A percentile compares a stretch with the other conserved stretches of the same genome.
Evolutionary conservation across 805 yeast genomes (phyloP).

Genomic region (Tetrapisispora iriomotensis): DNA sequence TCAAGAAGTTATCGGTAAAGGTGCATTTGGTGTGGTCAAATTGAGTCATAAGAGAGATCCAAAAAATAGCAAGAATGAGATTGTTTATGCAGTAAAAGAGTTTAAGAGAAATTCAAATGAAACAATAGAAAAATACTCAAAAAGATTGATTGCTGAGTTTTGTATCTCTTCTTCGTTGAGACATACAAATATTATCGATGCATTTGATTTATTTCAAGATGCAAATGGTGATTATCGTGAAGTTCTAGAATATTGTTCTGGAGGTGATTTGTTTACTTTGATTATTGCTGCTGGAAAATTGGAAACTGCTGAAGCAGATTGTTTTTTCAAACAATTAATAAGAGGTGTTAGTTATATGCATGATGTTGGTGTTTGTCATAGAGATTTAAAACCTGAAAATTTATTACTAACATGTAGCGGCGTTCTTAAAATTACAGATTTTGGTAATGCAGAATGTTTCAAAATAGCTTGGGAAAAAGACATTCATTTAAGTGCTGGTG

Average conservation of each 20-base stretch:
- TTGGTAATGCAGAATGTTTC: constrained; percentile 79
- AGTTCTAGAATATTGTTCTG: constrained; percentile 77
- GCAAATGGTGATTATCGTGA: constrained; percentile 76
- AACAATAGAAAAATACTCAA: constrained; percentile 54
- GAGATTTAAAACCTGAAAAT: constrained; percentile 93
- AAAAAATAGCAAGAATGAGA: constrained; percentile 31
- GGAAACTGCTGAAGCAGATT: constrained; percentile 78
- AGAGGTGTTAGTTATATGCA: constrained; percentile 86
- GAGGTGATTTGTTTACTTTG: constrained; percentile 70
- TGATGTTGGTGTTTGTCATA: constrained; percentile 79
- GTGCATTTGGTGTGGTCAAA: constrained; percentile 89
- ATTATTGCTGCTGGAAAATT: constrained; percentile 69
- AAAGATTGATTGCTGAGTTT: constrained; percentile 71
- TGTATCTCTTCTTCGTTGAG: constrained; percentile 71
- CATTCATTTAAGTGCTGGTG: constrained; percentile 60
- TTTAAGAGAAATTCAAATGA: constrained; percentile 57
- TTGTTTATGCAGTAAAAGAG: constrained; percentile 77
- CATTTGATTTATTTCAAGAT: constrained; percentile 69
- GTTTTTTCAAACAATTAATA: constrained; percentile 77
- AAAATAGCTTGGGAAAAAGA: constrained; percentile 75
- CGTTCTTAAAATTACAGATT: constrained; percentile 71
- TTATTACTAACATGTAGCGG: constrained; percentile 69
- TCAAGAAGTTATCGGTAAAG: constrained; percentile 89
- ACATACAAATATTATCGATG: constrained; percentile 67
- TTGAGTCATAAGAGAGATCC: constrained; percentile 62